Conservation (phyloP, 1,139 yeast genomes). For the Saccharomyces uvarum region DNA sequence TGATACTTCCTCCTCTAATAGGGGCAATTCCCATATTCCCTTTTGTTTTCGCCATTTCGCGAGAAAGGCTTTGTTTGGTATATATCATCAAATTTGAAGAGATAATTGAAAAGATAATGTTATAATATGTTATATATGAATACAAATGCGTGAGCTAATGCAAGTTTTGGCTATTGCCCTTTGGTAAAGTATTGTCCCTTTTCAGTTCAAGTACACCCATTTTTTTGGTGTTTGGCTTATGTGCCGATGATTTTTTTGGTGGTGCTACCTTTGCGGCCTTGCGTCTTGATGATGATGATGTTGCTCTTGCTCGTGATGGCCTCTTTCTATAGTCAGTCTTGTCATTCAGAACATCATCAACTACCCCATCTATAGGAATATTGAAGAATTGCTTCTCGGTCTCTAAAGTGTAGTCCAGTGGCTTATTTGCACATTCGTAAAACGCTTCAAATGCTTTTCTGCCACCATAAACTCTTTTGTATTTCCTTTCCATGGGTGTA, state of each 20-base stretch:
- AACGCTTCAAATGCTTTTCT: slow-evolving; percentile 27
- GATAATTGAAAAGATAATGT: not conserved
- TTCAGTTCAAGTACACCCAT: not conserved
- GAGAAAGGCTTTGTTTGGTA: not conserved
- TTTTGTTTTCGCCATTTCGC: not conserved
- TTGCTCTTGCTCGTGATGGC: not conserved
- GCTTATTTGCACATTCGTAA: slow-evolving; percentile 27
- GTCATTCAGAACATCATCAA: not conserved
- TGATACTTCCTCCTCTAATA: not conserved
- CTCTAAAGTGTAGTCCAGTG: slow-evolving; percentile 7
- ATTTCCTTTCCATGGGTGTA: slow-evolving; percentile 5
- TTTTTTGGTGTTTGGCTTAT: not conserved
- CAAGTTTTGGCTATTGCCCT: not conserved
- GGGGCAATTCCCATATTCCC: not conserved
- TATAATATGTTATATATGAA: not conserved
- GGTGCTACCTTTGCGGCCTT: not conserved
- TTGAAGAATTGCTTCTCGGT: not conserved
- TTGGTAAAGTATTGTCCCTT: not conserved
- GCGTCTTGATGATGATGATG: not conserved
- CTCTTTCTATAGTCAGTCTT: not conserved
- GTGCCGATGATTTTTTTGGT: not conserved
- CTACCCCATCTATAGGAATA: slow-evolving; percentile 1
- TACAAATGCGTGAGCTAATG: not conserved
- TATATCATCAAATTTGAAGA: too few species aligned
- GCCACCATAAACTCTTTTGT: slow-evolving; percentile 8